These are phyloP conservation scores for Solanum chmielewskii DNA, from an alignment of 257 asterid genomes.

Conservation along the genomic window DNA sequence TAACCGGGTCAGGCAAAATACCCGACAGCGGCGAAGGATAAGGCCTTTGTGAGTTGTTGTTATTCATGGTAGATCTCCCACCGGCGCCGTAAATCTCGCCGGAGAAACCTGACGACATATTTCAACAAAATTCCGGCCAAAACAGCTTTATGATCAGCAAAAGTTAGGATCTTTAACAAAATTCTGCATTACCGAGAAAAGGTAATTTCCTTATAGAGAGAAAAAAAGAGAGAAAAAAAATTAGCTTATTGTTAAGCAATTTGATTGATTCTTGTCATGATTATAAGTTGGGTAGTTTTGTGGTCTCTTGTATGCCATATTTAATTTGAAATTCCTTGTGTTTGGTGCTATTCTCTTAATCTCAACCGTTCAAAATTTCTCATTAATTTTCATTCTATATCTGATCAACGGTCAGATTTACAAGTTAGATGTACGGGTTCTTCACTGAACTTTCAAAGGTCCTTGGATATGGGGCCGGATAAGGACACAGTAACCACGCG, in stretches of 20 bases:
- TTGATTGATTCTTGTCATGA: constrained; percentile 44
- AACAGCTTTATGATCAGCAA: neutral
- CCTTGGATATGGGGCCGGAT: neutral
- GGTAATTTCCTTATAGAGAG: neutral
- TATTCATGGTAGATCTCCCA: constrained; percentile 26
- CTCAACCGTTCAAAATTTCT: constrained; percentile 24
- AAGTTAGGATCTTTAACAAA: constrained; percentile 9
- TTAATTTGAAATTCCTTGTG: constrained; percentile 18
- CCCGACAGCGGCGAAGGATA: constrained; percentile 54
- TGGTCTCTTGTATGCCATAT: constrained; percentile 13
- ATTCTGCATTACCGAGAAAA: constrained; percentile 17
- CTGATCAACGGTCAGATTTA: constrained; percentile 4
- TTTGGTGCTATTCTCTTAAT: constrained; percentile 2
- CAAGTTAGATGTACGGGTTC: constrained; percentile 4
- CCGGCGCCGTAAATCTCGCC: constrained; percentile 48
- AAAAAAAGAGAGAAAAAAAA: neutral
- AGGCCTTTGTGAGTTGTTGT: constrained; percentile 15
- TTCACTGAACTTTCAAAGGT: constrained; percentile 12
- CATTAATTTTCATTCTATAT: neutral
- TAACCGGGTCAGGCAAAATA: constrained; percentile 31
- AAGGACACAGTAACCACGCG: constrained; percentile 25
- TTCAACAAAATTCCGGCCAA: neutral
- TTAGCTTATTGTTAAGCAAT: constrained; percentile 10
- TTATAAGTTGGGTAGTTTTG: constrained; percentile 19
- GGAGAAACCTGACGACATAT: constrained; percentile 56